A percentile compares a stretch with the other conserved stretches of the same genome.
These are phyloP conservation scores for Solanum sitiens DNA, from an alignment of 257 asterid species.

Conservation along the genomic window DNA sequence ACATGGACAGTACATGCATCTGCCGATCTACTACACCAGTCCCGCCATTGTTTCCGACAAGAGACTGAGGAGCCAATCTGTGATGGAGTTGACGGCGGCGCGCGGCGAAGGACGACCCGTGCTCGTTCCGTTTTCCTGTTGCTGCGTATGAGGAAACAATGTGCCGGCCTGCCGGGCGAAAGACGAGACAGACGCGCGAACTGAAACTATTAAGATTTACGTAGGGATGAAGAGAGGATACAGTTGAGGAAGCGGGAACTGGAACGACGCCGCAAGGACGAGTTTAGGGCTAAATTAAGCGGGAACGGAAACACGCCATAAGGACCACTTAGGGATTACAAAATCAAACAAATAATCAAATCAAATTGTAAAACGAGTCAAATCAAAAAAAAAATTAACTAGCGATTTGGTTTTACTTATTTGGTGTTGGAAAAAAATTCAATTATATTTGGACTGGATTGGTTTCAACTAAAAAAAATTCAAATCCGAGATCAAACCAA, in stretches of 20 bases:
- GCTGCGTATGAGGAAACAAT: neutral
- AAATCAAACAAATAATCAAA: too few species aligned
- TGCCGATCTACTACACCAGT: neutral
- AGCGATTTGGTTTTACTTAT: too few species aligned
- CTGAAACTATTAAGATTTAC: neutral
- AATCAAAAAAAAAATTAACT: too few species aligned
- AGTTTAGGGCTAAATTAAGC: neutral
- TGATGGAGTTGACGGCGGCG: neutral
- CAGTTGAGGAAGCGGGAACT: neutral
- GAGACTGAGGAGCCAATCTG: neutral
- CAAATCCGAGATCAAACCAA: too few species aligned
- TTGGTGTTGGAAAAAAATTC: too few species aligned
- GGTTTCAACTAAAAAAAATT: too few species aligned
- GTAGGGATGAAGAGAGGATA: neutral
- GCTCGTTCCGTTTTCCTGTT: neutral
- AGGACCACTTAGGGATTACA: too few species aligned
- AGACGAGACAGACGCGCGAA: neutral
- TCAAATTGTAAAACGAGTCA: too few species aligned
- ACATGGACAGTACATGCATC: neutral
- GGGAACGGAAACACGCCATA: too few species aligned
- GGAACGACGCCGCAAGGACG: neutral
- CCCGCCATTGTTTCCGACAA: neutral
- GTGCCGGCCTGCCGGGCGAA: neutral
- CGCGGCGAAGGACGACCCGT: neutral
- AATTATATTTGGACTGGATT: too few species aligned